phyloP scores from a whole-genome alignment of 2,329 filamentous ascomycete species.

The Penicillium sp. region DNA sequence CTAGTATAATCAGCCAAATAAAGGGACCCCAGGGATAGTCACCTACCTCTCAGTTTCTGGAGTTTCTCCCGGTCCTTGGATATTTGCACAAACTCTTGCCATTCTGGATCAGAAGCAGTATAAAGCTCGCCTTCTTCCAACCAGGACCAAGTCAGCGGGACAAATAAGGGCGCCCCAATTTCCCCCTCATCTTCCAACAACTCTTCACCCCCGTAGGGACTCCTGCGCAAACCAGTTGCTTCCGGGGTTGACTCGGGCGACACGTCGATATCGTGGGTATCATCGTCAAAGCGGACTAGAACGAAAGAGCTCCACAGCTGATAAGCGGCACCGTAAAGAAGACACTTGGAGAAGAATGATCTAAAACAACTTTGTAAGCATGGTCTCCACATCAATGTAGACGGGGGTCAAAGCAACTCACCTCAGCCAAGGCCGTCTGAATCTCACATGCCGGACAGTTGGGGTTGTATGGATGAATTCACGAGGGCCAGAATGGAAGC shows the following conservation, averaged over 20 bases:
- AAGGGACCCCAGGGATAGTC: background rate
- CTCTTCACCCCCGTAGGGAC: slow-evolving; percentile 1
- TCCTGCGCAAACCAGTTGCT: slow-evolving; percentile 1
- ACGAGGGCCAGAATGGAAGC: slow-evolving; percentile 22
- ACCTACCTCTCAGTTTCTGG: slow-evolving; percentile 47
- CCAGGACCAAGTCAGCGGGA: slow-evolving; percentile 59
- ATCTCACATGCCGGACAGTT: slow-evolving; percentile 34
- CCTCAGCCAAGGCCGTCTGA: slow-evolving; percentile 37
- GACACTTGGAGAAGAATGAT: slow-evolving; percentile 29
- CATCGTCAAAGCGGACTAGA: slow-evolving; percentile 31
- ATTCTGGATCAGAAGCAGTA: slow-evolving; percentile 57
- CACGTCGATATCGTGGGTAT: slow-evolving; percentile 21
- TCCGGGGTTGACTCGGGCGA: slow-evolving; percentile 6
- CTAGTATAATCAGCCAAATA: slow-evolving; percentile 32
- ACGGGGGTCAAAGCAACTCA: slow-evolving; percentile 12
- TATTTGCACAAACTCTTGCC: slow-evolving; percentile 60
- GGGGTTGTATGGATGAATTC: slow-evolving; percentile 15
- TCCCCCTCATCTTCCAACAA: slow-evolving; percentile 27
- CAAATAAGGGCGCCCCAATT: slow-evolving; percentile 53
- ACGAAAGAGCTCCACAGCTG: slow-evolving; percentile 35
- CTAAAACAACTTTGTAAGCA: slow-evolving; percentile 17
- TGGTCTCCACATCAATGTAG: background rate
- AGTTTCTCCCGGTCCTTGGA: slow-evolving; percentile 54
- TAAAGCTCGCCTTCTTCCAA: slow-evolving; percentile 33
- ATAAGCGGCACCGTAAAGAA: slow-evolving; percentile 35